Base-by-base conservation (phyloP, 2,329 filamentous ascomycete species). In the Graphilbum fragrans region DNA sequence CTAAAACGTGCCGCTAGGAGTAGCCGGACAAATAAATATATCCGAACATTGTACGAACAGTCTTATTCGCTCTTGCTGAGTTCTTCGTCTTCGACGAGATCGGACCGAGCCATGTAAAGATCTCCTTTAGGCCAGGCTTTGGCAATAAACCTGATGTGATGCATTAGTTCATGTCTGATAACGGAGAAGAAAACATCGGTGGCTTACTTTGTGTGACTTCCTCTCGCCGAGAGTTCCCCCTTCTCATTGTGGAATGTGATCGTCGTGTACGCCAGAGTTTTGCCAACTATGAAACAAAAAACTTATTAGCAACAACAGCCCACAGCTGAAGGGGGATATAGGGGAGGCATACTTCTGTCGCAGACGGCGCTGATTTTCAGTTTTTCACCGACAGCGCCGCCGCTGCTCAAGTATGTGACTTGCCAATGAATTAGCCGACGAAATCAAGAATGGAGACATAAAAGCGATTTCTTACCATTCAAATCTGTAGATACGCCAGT, bases 401-500 rank as follows among this genome's bases (percentile, higher is more conserved):
- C 76, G 2, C 68, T 66, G 43, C 63, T 74, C 19, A 80, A 57
- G 50, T 80, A 81, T 0, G 75, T 77, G n/a, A 81, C 77, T 80
- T 18, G 17, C 21, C 39, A 23, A 17, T 16, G 7, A 8, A 19
- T 34, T 5, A 34, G 32, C 32, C 5, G 19, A 34, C 14, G n/a
- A 5, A 14, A 10, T 5, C 12, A 31, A 7, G 29, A 7, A 31
- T 31, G 14, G 14, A 31, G 7, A 7, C 25, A 27, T 27, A n/a
- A n/a, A n/a, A n/a, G n/a, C n/a, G n/a, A n/a, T n/a, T n/a, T 12
- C 29, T 31, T 55, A 76, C 76, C 73, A 41, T 77, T 81, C 14
- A 81, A 54, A 47, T 81, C 77, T 0, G 77, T 81, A 2, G 77
- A 77, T 4, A 81, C 77, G 11, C 77, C 77, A 0, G 77, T 81